Evolutionary conservation across 1,284 basidiomycete species (phyloP), one percentile per base, ranked within the genome.

Genomic region (Volvariella surrecta): DNA sequence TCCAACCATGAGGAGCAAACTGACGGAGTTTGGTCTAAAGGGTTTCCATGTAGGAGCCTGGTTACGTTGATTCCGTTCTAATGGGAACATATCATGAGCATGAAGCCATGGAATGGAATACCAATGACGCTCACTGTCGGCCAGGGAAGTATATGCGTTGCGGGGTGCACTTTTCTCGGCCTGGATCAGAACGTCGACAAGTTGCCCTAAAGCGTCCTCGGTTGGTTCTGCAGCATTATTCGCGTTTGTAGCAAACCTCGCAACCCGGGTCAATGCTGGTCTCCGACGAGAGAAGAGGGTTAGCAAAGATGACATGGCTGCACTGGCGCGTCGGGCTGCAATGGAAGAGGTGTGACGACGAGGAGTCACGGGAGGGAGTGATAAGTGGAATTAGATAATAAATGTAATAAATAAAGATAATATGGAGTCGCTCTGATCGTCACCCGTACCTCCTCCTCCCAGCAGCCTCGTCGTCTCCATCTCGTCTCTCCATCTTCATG

Each of bases 401-500:
- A 35, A n/a, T n/a, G n/a, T 2, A 31, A 20, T 3, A 20, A 20
- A 42, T 32, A 18, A 39, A 1, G n/a, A 11, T 31, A 8, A 42
- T 31, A 31, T 21, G 17, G 8, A n/a, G 10, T 21, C 22, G 6
- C 32, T 28, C n/a, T 19, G 13, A 16, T n/a, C 30, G 15, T 31
- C 30, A 31, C 30, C 30, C 9, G 30, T 31, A 15, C 30, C 15
- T 15, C 34, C 47, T 39, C 42, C 46, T 49, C 46, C 32, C 51
- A 45, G 45, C 44, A 31, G 47, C 44, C 46, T 37, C 47, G 49
- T 49, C 51, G 53, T 49, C 53, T 56, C 48, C 53, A 58, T 45
- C 43, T 53, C 51, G n/a, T 53, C 56, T 46, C 52, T 53, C 39
- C 48, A 47, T 42, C 57, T 58, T 58, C 60, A 63, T 65, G 61